These are phyloP conservation scores for Xylaria sp. DNA, from an alignment of 2,329 filamentous ascomycete genomes.

Conservation along the genomic window DNA sequence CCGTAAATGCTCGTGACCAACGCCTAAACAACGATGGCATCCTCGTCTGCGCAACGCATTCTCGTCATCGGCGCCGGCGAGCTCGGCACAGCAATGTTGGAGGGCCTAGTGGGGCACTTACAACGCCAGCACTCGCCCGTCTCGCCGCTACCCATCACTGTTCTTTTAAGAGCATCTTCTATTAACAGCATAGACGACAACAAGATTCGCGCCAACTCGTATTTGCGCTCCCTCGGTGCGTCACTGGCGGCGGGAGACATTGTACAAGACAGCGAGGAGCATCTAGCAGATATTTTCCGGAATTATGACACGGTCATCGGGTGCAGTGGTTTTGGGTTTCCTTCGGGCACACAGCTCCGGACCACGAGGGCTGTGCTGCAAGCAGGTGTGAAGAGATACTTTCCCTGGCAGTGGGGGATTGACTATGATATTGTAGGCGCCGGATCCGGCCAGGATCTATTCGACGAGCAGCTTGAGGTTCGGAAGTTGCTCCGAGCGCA, in stretches of 20 bases:
- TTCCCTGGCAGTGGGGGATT: constrained; percentile 81
- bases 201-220: constrained; percentile 52
- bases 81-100: constrained; percentile 68
- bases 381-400: constrained; percentile 55
- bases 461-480: constrained; percentile 74
- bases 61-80: constrained; percentile 76
- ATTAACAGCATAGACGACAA: constrained; percentile 54
- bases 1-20: background rate
- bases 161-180: constrained; percentile 65
- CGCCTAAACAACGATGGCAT: constrained; percentile 12
- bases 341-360: constrained; percentile 67
- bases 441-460: constrained; percentile 70
- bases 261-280: constrained; percentile 46
- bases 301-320: constrained; percentile 66
- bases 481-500: constrained; percentile 63
- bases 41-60: constrained; percentile 49
- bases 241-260: constrained; percentile 58
- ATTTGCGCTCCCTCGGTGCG: constrained; percentile 54
- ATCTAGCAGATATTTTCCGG: constrained; percentile 57
- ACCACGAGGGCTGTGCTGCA: constrained; percentile 67
- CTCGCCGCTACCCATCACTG: constrained; percentile 53
- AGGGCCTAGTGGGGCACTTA: constrained; percentile 61
- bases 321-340: constrained; percentile 69
- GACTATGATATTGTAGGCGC: constrained; percentile 74
- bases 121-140: constrained; percentile 45